Percentiles rank a stretch among this genome's conserved stretches.
phyloP scores from a whole-genome alignment of 192 early-diverging fungal genomes.

The Diversispora epigaea region DNA sequence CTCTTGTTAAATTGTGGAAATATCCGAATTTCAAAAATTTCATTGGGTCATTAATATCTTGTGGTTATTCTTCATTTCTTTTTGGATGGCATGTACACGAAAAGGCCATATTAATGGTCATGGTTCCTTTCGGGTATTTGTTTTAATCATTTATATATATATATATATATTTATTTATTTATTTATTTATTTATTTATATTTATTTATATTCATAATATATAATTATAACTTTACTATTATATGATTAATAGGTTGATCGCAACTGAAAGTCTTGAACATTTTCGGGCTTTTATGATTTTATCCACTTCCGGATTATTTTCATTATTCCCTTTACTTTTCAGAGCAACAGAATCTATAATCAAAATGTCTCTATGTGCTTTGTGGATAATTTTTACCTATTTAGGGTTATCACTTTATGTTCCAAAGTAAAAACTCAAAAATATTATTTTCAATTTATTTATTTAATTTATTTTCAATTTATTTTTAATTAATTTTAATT shows the following conservation, averaged over 20 bases:
- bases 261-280: conserved; percentile 43
- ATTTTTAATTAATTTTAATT: neutral
- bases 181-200: neutral
- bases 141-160: neutral
- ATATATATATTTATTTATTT: neutral
- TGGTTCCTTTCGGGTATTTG: conserved; percentile 63
- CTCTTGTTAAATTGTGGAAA: conserved; percentile 59
- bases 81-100: conserved; percentile 99
- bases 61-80: conserved; percentile 83
- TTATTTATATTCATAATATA: neutral
- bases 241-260: conserved; percentile 49
- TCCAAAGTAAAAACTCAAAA: conserved; percentile 19
- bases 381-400: conserved; percentile 46
- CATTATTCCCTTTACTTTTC: conserved; percentile 74
- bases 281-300: conserved; percentile 64
- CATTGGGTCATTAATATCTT: conserved; percentile 71
- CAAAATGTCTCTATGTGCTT: conserved; percentile 44
- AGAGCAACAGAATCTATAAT: conserved; percentile 50
- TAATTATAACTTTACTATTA: neutral
- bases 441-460: neutral
- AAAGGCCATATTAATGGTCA: conserved; percentile 85
- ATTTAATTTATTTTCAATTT: neutral
- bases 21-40: conserved; percentile 60
- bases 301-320: conserved; percentile 58
- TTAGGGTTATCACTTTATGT: conserved; percentile 40